phyloP scores from a whole-genome alignment of 129 eudicot species.

The Deinandra increscens region DNA sequence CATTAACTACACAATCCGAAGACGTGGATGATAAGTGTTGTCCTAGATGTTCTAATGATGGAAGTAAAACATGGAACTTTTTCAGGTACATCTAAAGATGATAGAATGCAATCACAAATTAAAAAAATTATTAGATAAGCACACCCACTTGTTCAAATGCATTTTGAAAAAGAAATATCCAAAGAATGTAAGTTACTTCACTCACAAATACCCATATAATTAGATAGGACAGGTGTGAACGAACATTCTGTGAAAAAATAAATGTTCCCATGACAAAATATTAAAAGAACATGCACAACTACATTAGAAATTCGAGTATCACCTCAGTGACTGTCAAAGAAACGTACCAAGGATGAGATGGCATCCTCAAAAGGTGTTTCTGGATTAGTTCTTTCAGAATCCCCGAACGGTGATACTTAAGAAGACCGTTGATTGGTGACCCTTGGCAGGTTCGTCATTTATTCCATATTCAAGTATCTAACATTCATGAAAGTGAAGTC shows the following conservation, averaged over 20 bases:
- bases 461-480: slow-evolving; percentile 96
- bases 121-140: neutral
- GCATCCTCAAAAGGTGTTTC: slow-evolving; percentile 90
- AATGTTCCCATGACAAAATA: neutral
- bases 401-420: slow-evolving; percentile 88
- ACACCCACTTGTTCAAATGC: slow-evolving; percentile 3
- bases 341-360: slow-evolving; percentile 62
- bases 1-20: no score
- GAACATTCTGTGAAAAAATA: neutral
- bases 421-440: slow-evolving; percentile 85
- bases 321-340: slow-evolving; percentile 90
- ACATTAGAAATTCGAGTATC: slow-evolving; percentile 21
- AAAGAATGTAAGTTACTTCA: slow-evolving; percentile 10
- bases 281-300: slow-evolving; percentile 11
- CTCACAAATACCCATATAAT: neutral
- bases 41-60: slow-evolving; percentile 9
- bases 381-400: slow-evolving; percentile 71
- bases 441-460: slow-evolving; percentile 57
- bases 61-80: neutral
- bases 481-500: slow-evolving; percentile 1
- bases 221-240: neutral
- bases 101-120: neutral
- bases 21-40: no score
- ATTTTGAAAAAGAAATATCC: slow-evolving; percentile 8
- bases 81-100: neutral